Conservation (phyloP, 257 asterid genomes). For the Solanum corneliomulleri region DNA sequence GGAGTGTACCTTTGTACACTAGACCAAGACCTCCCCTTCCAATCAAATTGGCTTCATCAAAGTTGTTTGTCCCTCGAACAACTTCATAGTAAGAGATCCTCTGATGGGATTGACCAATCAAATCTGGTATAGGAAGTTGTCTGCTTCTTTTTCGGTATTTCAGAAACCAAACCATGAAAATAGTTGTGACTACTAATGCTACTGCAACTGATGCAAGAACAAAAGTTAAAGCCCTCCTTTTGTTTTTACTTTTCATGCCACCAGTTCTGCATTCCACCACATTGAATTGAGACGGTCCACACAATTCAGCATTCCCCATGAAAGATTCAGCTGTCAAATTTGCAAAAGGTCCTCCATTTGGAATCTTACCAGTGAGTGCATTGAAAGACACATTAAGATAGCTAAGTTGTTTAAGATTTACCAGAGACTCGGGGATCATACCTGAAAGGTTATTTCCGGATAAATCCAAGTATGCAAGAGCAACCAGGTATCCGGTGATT, state of each 20-base stretch:
- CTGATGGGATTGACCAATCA: background rate
- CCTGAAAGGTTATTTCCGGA: background rate
- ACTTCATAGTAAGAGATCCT: conserved; percentile 3
- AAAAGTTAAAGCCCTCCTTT: background rate
- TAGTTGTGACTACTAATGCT: background rate
- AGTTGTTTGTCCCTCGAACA: background rate
- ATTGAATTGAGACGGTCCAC: background rate
- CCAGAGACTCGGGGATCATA: background rate
- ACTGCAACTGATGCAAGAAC: background rate
- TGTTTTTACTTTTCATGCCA: background rate
- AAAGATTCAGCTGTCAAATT: background rate
- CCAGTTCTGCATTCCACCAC: background rate
- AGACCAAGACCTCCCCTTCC: background rate
- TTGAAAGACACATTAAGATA: conserved; percentile 1
- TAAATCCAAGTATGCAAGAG: background rate
- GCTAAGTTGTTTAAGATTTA: background rate
- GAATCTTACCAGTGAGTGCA: conserved; percentile 1
- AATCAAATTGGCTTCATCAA: conserved; percentile 4
- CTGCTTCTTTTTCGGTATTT: background rate
- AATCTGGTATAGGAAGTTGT: background rate
- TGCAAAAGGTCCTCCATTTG: background rate
- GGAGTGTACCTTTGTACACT: background rate
- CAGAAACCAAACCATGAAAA: background rate
- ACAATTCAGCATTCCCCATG: background rate
- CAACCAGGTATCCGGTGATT: background rate